Base-by-base conservation (phyloP, 768 basidiomycete genomes). In the Xerocomus spinulosus region DNA sequence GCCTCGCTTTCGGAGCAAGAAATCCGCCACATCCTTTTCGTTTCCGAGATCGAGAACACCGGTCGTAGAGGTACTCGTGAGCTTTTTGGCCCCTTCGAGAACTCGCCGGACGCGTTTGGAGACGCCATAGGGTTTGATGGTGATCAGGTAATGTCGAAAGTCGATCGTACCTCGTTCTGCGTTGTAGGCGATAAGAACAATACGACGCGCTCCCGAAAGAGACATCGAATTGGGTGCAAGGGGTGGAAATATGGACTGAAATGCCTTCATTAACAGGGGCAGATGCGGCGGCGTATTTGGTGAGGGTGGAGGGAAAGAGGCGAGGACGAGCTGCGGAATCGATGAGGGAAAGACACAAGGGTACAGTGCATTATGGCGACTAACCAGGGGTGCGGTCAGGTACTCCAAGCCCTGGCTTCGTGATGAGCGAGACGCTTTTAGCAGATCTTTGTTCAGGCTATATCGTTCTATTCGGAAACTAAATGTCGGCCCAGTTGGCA, bases 1-100 rank as follows among this genome's bases (percentile, higher is more conserved):
- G 14, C 86, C 85, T 43, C 73, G 71, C 58, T 77, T 81, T 24
- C 90, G 72, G 32, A 98, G 76, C 57, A 99, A 68, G 63, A 96
- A 99, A 65, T 99, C 95, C 2, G 95, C 92, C 24, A 99, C 86
- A 61, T 99, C 96, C 62, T 87, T 85, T 64, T 95, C 92, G 53
- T 83, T 87, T 9, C 88, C 83, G 12, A 99, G 79, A 63, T 99
- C 83, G 15, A 92, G 73, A 21, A 91, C 61, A 3, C 72, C 70
- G 33, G 64, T 60, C 33, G 60, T 56, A 14, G 70, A 52, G 1
- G 54, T 23, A 14, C 49, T 46, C 7, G 57, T 43, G 12, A 55
- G 38, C 35, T 70, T 65, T 52, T 71, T 67, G 10, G 69, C 49
- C 9, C 86, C 82, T 59, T 87, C 89, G 47, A 99, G 77, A 38